phyloP scores from a whole-genome alignment of 805 yeast species.

The Spathaspora passalidarum region DNA sequence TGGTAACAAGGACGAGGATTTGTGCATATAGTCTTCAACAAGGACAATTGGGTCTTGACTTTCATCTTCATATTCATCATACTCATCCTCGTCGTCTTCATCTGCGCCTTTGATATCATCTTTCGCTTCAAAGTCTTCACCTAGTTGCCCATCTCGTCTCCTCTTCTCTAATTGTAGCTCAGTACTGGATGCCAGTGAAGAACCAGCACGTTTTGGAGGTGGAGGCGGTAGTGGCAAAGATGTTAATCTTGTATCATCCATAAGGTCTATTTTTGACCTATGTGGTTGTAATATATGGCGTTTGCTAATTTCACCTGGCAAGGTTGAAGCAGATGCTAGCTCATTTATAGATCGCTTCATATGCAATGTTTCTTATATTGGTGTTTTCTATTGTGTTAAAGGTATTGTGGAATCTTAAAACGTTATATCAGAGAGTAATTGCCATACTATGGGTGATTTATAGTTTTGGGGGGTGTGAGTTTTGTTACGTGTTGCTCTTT shows the following conservation, averaged over 20 bases:
- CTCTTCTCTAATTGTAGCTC: neutral
- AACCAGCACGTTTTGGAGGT: conserved; percentile 11
- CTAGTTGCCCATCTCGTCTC: neutral
- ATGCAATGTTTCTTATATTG: neutral
- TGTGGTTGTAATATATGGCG: conserved; percentile 18
- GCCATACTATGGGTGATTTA: neutral
- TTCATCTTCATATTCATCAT: conserved; percentile 14
- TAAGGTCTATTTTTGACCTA: conserved; percentile 44
- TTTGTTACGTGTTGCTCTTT: neutral
- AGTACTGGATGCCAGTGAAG: neutral
- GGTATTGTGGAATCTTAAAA: no score
- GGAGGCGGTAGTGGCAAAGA: conserved; percentile 56
- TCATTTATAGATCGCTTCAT: neutral
- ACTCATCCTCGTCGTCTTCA: conserved; percentile 6
- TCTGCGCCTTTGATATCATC: neutral
- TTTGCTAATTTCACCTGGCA: neutral
- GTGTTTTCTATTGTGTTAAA: neutral
- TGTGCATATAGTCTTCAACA: conserved; percentile 52
- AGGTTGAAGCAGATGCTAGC: neutral
- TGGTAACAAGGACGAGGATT: conserved; percentile 2
- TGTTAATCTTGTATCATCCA: conserved; percentile 47
- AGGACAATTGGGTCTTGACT: conserved; percentile 43
- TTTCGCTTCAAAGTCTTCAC: neutral
- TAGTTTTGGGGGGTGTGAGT: neutral
- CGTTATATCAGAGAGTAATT: neutral